Conservation (phyloP, 1,139 yeast genomes). For the Ogataea hybrid region DNA sequence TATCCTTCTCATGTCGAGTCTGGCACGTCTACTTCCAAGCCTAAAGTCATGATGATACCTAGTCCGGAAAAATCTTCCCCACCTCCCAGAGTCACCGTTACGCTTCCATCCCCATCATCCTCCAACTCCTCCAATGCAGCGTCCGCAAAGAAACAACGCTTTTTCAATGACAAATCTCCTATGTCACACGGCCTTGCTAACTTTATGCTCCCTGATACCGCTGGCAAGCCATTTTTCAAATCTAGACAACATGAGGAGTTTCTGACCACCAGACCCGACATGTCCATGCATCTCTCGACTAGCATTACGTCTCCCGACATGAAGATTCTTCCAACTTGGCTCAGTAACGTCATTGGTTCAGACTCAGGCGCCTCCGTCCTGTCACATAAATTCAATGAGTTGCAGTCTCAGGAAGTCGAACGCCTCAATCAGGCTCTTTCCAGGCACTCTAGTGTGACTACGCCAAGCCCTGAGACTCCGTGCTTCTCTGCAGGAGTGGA, state of each 20-base stretch:
- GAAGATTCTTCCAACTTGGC: conserved; percentile 37
- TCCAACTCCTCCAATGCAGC: conserved; percentile 15
- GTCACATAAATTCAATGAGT: conserved; percentile 32
- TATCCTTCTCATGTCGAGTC: conserved; percentile 27
- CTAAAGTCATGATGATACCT: conserved; percentile 19
- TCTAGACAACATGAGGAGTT: conserved; percentile 42
- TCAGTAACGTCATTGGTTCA: conserved; percentile 30
- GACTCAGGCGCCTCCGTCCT: conserved; percentile 32
- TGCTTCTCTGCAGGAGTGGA: conserved; percentile 45
- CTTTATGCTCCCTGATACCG: conserved; percentile 32
- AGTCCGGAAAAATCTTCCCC: conserved; percentile 14
- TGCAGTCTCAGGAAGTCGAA: conserved; percentile 37
- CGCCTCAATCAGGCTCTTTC: conserved; percentile 35
- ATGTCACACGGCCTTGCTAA: conserved; percentile 27
- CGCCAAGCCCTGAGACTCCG: conserved; percentile 26
- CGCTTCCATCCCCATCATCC: conserved; percentile 18
- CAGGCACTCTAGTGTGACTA: conserved; percentile 13
- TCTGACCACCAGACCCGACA: conserved; percentile 28
- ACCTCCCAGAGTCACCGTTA: conserved; percentile 14
- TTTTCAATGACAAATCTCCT: conserved; percentile 17
- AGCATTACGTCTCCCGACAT: conserved; percentile 22
- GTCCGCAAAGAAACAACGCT: conserved; percentile 6
- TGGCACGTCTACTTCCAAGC: conserved; percentile 18
- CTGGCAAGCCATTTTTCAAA: conserved; percentile 34
- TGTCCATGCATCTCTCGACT: conserved; percentile 29